Percentiles rank a stretch among this genome's conserved stretches.
Evolutionary conservation across 2,329 filamentous ascomycete species (phyloP).

Genomic region (Colletotrichum tropicale): DNA sequence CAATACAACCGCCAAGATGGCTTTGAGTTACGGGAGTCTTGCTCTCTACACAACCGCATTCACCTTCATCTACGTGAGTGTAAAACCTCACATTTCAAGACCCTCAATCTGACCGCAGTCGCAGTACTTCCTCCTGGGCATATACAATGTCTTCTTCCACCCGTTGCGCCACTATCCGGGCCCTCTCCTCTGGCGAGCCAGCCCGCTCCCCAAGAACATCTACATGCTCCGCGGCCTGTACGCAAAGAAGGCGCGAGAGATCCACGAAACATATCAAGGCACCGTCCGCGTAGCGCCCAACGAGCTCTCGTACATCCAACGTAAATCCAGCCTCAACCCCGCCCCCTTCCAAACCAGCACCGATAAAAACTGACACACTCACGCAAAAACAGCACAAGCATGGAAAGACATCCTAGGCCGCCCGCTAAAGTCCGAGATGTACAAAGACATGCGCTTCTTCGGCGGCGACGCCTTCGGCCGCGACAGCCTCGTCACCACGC

Average conservation of each 20-base stretch:
- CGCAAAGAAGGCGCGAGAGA: neutral
- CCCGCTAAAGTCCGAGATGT: constrained; percentile 9
- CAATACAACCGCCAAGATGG: neutral
- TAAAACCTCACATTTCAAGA: rapidly evolving
- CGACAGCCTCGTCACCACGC: constrained; percentile 24
- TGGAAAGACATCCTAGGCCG: constrained; percentile 19
- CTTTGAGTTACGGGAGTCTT: neutral
- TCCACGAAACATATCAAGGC: constrained; percentile 27
- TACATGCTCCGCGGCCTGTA: neutral
- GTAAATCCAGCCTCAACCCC: neutral
- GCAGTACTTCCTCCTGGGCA: constrained; percentile 4
- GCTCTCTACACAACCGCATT: neutral
- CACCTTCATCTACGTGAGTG: neutral
- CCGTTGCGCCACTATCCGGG: constrained; percentile 35
- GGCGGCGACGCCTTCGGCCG: constrained; percentile 15
- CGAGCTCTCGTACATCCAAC: constrained; percentile 38
- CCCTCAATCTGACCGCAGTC: neutral
- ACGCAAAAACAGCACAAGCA: constrained; percentile 21
- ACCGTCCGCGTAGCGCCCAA: constrained; percentile 45
- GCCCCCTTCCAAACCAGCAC: neutral
- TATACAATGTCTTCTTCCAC: constrained; percentile 38
- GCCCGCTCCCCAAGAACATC: constrained; percentile 9
- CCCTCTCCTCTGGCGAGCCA: constrained; percentile 21
- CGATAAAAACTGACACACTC: neutral
- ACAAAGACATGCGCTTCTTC: constrained; percentile 16